Base-by-base conservation (phyloP, 2,329 filamentous ascomycete genomes). In the Raffaelea arxii region DNA sequence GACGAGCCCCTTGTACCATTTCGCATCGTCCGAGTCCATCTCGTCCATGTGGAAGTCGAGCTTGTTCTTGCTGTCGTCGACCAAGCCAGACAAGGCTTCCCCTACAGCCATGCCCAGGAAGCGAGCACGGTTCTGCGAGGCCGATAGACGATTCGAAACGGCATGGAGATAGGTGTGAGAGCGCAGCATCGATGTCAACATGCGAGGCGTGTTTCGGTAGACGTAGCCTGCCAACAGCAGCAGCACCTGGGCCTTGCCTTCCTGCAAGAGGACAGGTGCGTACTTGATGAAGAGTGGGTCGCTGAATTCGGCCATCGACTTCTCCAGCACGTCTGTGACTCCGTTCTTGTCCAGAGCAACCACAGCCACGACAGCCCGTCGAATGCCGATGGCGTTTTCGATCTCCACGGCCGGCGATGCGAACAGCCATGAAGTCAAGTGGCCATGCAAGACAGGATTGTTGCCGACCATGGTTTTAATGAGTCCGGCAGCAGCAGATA, bases 41-140 rank as follows among this genome's bases (percentile, higher is more conserved):
- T 94, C 89, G 19, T 92, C 84, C 57, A 90, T 76, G 32, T 90
- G 82, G 58, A 98, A 97, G 50, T 85, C 80, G 59, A 98, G 80
- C 46, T 73, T 79, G 48, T 82, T 83, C 9, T 83, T 83, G 23
- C 74, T 75, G 54, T 86, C 84, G 47, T 83, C 75, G 4, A 77
- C 67, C 2, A 95, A 62, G 2, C 67, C 60, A 1, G 80, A 83
- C 0, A 84, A 63, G 1, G 82, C 78, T 54, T 88, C 88, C 4
- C 87, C 92, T 25, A 95, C 80, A 2, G 86, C 72, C 80, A 98
- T 94, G 0, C 92, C 92, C 1, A 98, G 71, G 54, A 94, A 86
- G 18, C 89, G 78, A 16, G 86, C 82, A 53, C 82, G 76, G 6
- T 70, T 70, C 36, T 92, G 89, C 4, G 88, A 82, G 16, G 88